These are phyloP conservation scores for Rhodotorula sp. DNA, from an alignment of 1,284 basidiomycete species.

Conservation along the genomic window DNA sequence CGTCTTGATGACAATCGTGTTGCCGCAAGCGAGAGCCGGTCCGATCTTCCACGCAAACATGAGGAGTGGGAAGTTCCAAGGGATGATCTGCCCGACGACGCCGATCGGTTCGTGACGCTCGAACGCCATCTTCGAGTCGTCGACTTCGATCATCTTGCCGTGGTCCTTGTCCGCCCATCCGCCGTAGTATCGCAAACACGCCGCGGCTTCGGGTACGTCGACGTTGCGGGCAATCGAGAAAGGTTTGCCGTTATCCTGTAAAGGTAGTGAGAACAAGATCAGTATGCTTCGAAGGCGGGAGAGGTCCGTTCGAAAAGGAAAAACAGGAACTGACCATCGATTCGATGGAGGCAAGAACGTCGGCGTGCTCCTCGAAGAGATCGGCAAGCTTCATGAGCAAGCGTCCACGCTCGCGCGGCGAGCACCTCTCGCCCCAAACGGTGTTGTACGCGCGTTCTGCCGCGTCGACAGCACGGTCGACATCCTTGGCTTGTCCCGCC, in stretches of 20 bases:
- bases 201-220: slow-evolving; percentile 70
- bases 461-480: slow-evolving; percentile 57
- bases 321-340: slow-evolving; percentile 47
- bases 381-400: slow-evolving; percentile 69
- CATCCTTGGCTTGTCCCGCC: slow-evolving; percentile 55
- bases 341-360: slow-evolving; percentile 73
- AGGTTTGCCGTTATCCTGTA: slow-evolving; percentile 70
- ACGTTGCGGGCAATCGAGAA: slow-evolving; percentile 66
- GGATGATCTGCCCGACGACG: slow-evolving; percentile 76
- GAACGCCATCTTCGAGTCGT: slow-evolving; percentile 68
- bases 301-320: fast-evolving
- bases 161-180: slow-evolving; percentile 69
- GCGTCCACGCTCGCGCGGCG: slow-evolving; percentile 62
- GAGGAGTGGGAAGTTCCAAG: slow-evolving; percentile 58
- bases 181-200: slow-evolving; percentile 66
- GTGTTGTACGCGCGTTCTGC: slow-evolving; percentile 74
- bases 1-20: slow-evolving; percentile 67
- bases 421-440: slow-evolving; percentile 71
- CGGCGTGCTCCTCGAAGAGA: slow-evolving; percentile 67
- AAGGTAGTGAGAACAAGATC: too few species aligned
- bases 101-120: slow-evolving; percentile 91
- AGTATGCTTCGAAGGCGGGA: too few species aligned
- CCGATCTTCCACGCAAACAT: slow-evolving; percentile 84
- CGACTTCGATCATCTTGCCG: slow-evolving; percentile 75
- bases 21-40: slow-evolving; percentile 80